These are phyloP conservation scores for Flaveria trinervia DNA, from an alignment of 129 eudicot species.

Conservation along the genomic window DNA sequence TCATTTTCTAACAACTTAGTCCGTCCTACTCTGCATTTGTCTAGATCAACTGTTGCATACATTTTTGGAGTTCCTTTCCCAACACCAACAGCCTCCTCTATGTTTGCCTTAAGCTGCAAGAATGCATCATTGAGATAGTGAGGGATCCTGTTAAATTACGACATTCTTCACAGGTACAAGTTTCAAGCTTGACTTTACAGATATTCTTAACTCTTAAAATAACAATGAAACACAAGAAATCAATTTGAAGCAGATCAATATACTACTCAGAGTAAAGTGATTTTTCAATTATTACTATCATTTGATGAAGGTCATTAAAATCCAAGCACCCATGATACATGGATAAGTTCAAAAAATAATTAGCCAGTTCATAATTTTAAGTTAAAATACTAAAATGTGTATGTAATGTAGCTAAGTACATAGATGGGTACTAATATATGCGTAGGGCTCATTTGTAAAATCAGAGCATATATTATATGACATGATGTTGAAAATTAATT, in stretches of 20 bases:
- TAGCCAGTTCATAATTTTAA: background rate
- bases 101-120: conserved; percentile 51
- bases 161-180: background rate
- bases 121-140: conserved; percentile 21
- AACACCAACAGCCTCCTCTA: conserved; percentile 70
- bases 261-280: background rate
- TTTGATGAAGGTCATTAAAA: background rate
- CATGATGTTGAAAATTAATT: background rate
- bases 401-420: conserved; percentile 8
- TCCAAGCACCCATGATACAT: conserved; percentile 14
- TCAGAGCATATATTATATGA: background rate
- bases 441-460: background rate
- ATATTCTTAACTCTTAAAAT: background rate
- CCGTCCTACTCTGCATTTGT: conserved; percentile 74
- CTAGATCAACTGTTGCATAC: conserved; percentile 75
- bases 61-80: conserved; percentile 79
- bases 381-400: background rate
- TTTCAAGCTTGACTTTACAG: background rate
- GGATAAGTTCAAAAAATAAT: background rate
- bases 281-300: background rate
- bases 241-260: conserved; percentile 1
- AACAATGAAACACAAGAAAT: conserved; percentile 2
- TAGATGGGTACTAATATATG: background rate
- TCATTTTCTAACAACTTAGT: conserved; percentile 58
- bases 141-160: background rate